Percentiles rank a stretch among this genome's conserved stretches.
Evolutionary conservation across 2,329 filamentous ascomycete genomes (phyloP).

Genomic region (Furcasterigmium furcatum): DNA sequence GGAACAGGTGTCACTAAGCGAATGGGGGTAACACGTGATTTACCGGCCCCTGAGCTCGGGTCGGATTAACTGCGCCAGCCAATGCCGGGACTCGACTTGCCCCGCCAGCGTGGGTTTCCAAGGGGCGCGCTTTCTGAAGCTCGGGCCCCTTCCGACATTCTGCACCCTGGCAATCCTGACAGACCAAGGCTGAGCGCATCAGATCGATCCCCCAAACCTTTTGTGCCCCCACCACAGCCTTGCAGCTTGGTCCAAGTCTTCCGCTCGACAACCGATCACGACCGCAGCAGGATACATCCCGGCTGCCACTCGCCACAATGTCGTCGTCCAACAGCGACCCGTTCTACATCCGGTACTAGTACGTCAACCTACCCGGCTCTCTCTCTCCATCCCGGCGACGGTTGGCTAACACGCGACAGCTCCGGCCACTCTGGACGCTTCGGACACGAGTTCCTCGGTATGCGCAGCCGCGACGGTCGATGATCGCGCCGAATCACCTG

Average conservation of each 20-base stretch:
- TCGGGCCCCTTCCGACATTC: not conserved
- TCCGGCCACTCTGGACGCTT: conserved; percentile 97
- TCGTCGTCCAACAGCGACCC: conserved; percentile 70
- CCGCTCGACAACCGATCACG: not conserved
- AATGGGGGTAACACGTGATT: conserved; percentile 27
- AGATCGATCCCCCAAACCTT: too few species aligned
- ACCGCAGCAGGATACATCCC: conserved; percentile 9
- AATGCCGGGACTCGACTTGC: too few species aligned
- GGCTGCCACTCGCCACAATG: conserved; percentile 42
- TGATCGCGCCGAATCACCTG: not conserved
- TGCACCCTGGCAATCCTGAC: too few species aligned
- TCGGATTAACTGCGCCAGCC: conserved; percentile 9
- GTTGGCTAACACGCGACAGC: conserved; percentile 45
- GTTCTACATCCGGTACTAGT: conserved; percentile 99
- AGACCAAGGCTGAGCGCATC: conserved; percentile 3
- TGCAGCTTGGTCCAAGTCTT: conserved; percentile 4
- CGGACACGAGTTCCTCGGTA: conserved; percentile 96
- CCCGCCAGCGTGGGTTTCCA: not conserved
- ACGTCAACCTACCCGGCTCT: conserved; percentile 32
- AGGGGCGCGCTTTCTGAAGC: conserved; percentile 7
- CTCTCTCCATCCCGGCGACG: not conserved
- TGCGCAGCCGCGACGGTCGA: conserved; percentile 12
- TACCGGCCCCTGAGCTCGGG: conserved; percentile 6
- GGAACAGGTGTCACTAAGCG: conserved; percentile 39
- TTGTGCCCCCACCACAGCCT: conserved; percentile 9